Conservation (phyloP, 2,329 filamentous ascomycete species). For the Ramularia collo-cygni region DNA sequence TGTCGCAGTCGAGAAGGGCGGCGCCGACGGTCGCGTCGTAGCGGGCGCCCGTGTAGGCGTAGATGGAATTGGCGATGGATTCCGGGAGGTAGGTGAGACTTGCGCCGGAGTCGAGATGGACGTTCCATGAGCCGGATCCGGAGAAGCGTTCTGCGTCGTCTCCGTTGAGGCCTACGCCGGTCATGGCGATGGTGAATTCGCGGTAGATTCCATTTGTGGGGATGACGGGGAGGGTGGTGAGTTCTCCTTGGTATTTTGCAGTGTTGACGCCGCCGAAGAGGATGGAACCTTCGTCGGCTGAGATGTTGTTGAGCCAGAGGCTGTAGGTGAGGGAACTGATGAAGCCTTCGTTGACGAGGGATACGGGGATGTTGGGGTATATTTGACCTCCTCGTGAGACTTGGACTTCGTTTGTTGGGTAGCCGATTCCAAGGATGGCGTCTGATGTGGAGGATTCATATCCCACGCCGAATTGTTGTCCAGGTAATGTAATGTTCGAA, state of each 20-base stretch:
- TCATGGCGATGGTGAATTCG: conserved; percentile 46
- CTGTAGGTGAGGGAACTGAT: conserved; percentile 62
- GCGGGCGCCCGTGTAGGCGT: conserved; percentile 33
- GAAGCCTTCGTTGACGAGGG: conserved; percentile 55
- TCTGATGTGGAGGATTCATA: conserved; percentile 53
- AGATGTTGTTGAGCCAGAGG: conserved; percentile 54
- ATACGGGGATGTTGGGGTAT: conserved; percentile 60
- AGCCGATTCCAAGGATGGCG: conserved; percentile 81
- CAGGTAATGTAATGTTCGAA: conserved; percentile 45
- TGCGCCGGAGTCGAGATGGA: conserved; percentile 58
- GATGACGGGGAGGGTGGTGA: conserved; percentile 56
- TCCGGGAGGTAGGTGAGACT: conserved; percentile 63
- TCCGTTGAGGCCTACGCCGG: conserved; percentile 38
- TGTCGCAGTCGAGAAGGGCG: conserved; percentile 7
- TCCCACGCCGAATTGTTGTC: conserved; percentile 66
- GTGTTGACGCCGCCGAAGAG: conserved; percentile 78
- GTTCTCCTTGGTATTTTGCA: conserved; percentile 59
- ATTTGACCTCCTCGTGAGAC: conserved; percentile 49
- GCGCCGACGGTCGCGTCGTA: conserved; percentile 27
- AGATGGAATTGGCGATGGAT: conserved; percentile 45
- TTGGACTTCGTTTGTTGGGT: conserved; percentile 68
- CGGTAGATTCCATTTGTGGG: conserved; percentile 42
- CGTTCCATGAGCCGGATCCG: conserved; percentile 39
- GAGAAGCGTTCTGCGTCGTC: conserved; percentile 36
- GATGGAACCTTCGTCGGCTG: conserved; percentile 60